Conservation (phyloP, 331 rosid genomes). For the Malus hybrid region DNA sequence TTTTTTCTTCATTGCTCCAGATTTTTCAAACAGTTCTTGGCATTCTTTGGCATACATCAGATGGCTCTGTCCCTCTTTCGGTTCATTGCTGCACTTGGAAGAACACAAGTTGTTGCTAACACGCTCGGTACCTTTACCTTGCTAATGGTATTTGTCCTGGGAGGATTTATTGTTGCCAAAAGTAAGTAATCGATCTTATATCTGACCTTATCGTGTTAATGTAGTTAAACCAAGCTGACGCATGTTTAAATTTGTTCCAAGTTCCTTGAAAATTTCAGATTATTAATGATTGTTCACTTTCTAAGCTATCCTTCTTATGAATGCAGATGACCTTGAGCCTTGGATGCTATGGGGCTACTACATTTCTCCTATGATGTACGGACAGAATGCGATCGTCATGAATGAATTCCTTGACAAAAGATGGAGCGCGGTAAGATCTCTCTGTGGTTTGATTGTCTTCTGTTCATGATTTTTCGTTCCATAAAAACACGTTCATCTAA, state of each 20-base stretch:
- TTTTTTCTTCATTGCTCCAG: slow-evolving; percentile 17
- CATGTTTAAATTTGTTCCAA: too few species aligned
- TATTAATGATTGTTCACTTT: neutral
- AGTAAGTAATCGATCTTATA: slow-evolving; percentile 21
- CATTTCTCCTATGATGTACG: slow-evolving; percentile 42
- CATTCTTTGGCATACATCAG: slow-evolving; percentile 64
- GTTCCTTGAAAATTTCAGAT: neutral
- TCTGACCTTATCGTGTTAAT: neutral
- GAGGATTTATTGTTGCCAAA: slow-evolving; percentile 70
- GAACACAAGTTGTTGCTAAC: slow-evolving; percentile 53
- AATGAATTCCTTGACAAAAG: slow-evolving; percentile 43
- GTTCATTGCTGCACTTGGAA: slow-evolving; percentile 61
- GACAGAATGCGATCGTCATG: slow-evolving; percentile 40
- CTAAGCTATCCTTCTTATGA: neutral
- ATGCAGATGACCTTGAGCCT: slow-evolving; percentile 29
- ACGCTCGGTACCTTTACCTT: slow-evolving; percentile 52
- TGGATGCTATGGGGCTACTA: slow-evolving; percentile 48
- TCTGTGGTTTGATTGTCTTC: neutral
- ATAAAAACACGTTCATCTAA: neutral
- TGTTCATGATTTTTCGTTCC: neutral
- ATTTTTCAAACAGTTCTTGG: slow-evolving; percentile 65
- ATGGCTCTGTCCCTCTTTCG: slow-evolving; percentile 65
- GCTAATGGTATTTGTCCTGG: slow-evolving; percentile 59
- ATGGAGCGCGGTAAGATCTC: slow-evolving; percentile 28
- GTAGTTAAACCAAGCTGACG: neutral